Base-by-base conservation (phyloP, 2,329 filamentous ascomycete genomes). In the Hypoxylon sp. region DNA sequence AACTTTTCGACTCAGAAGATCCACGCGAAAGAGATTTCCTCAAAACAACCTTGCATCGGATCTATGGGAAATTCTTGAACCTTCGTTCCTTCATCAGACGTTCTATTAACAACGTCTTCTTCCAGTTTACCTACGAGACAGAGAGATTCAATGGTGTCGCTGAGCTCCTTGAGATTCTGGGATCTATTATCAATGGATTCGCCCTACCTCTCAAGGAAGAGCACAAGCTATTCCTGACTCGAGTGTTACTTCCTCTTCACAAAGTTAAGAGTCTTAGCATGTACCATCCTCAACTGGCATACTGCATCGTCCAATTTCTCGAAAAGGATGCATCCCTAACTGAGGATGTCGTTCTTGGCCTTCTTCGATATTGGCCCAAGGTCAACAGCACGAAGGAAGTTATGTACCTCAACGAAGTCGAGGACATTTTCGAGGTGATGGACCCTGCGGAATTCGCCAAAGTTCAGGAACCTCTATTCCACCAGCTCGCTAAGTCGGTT, bases 21-120 rank as follows among this genome's bases (percentile, higher is more conserved):
- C 96, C 96, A 1, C 88, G 96, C 69, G 96, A 99, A 82, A 90
- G 96, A 71, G 96, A 99, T 80, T 99, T 99, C 80, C 85, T 99
- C 73, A 99, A 99, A 86, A 99, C 96, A 0, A 99, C 96, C 0
- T 86, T 99, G 61, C 96, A 99, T 82, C 90, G 96, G 70, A 99
- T 99, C 79, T 99, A 99, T 79, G 96, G 96, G 77, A 99, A 99
- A 84, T 99, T 99, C 82, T 87, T 99, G 75, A 99, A 99, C 80
- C 86, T 99, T 70, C 91, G 96, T 67, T 98, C 96, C 31, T 99
- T 97, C 81, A 99, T 99, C 78, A 89, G 96, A 78, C 90, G 96
- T 76, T 99, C 96, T 63, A 99, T 99, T 87, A 99, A 99, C 88
- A 98, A 99, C 78, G 96, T 99, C 75, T 99, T 99, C 84, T 99